A percentile compares a stretch with the other conserved stretches of the same genome.
Conservation (phyloP, 75 land plant genomes). For the Ceratopteris richardii region DNA sequence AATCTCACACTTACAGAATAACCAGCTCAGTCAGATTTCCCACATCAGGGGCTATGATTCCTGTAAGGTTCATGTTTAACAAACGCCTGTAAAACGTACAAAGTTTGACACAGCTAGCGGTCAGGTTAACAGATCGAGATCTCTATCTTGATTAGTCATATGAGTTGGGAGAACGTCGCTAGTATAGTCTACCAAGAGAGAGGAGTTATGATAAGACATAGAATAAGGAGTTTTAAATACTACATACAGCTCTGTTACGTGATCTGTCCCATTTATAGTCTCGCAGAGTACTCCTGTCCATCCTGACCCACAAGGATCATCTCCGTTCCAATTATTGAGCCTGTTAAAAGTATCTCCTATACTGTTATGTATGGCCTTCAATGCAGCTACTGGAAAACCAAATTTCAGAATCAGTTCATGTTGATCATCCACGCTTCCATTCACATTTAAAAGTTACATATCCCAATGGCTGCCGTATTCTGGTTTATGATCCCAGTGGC, state of each 20-base stretch:
- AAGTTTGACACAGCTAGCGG: too few relatives aligned
- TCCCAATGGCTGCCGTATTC: too few relatives aligned
- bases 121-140: too few relatives aligned
- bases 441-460: too few relatives aligned
- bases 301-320: constrained; percentile 47
- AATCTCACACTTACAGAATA: constrained; percentile 48
- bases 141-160: too few relatives aligned
- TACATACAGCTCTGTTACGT: constrained; percentile 49
- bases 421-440: too few relatives aligned
- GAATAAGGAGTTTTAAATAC: too few relatives aligned
- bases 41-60: constrained; percentile 56
- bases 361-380: constrained; percentile 23
- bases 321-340: constrained; percentile 39
- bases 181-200: too few relatives aligned
- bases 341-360: constrained; percentile 31
- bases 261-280: constrained; percentile 32
- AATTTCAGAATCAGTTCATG: too few relatives aligned
- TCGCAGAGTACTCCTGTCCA: constrained; percentile 61
- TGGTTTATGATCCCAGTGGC: too few relatives aligned
- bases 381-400: constrained; percentile 44
- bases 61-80: constrained; percentile 49
- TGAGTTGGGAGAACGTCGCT: too few relatives aligned
- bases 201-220: too few relatives aligned
- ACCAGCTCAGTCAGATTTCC: constrained; percentile 41
- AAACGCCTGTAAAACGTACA: constrained; percentile 41